Base-by-base conservation (phyloP, 805 yeast genomes). In the Metschnikowia sp. region DNA sequence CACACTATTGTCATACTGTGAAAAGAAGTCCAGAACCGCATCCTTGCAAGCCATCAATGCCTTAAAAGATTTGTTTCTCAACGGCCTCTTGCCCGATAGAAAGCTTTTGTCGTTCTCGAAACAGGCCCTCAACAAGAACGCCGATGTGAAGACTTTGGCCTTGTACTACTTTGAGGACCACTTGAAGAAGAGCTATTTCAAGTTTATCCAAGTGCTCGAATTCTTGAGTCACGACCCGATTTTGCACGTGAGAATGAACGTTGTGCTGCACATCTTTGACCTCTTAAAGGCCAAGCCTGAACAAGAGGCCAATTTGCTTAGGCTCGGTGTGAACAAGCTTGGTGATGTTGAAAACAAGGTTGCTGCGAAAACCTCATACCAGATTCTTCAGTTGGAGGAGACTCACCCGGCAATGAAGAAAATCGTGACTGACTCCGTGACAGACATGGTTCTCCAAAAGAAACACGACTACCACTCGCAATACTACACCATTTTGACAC, bases 321-420 rank as follows among this genome's bases (percentile, higher is more conserved):
- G 90, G 57, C 75, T 94, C 45, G 96, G 96, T 44, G 94, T 90
- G 39, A 94, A 94, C 66, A 94, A 94, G 64, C 75, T 94, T 33
- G 99, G 99, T 69, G 99, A 94, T 63, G 78, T 79, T 38, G 97
- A 92, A 53, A 86, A 88, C 52, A 89, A 89, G 63, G 96, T 94
- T 5, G 81, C 95, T 1, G 86, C 98, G 0, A 88, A 88, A 61
- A 81, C 96, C 1, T 90, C 97, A 5, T 88, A 81, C 64, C 83
- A 84, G 53, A 70, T 94, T 39, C 74, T 91, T 53, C 84, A 85
- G 58, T 69, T 90, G 36, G 87, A 94, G 64, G 96, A 88, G 65
- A 85, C 83, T 4, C 99, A 94, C 65, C 99, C 99, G 15, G 94
- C 94, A 42, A 94, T 94, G 98, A 92, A 90, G 66, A 70, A 79